Base-by-base conservation (phyloP, 2,329 filamentous ascomycete genomes). In the Westerdykella ornata region DNA sequence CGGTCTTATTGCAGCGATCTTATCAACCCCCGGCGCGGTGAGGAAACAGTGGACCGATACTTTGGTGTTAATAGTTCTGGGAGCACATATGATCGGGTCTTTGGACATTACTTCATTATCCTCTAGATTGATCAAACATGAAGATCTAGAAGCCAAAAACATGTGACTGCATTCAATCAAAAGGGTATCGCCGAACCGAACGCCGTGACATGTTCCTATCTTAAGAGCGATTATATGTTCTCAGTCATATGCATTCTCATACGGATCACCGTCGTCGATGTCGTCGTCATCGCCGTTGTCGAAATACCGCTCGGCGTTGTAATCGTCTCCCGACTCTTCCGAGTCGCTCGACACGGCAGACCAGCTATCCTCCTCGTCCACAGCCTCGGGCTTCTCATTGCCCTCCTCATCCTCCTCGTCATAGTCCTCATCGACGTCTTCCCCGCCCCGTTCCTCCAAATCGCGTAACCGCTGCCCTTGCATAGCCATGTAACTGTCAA, bases 251-350 rank as follows among this genome's bases (percentile, higher is more conserved):
- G 59, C 59, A 37, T 65, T 63, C 36, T 63, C 60, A 41, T 63
- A 60, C 7, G 56, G 57, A 43, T 62, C 60, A 6, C 48, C 60
- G 30, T 63, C 63, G 31, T 68, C 65, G 38, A 61, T 58, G 19
- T 64, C 73, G 40, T 73, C 76, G 31, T 71, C 76, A 22, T 72
- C 74, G 30, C 68, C 66, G 28, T 65, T 76, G 34, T 70, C 75
- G 43, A 73, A 75, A 36, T 68, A 78, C 41, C 74, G 76, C 38
- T 77, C 79, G 5, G 79, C 79, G 41, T 71, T 76, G 66, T 82
- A 82, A 47, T 81, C 73, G 52, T 82, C 79, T 1, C 75, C 79
- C 50, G 81, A 77, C 52, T 82, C 81, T 55, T 81, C 78, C 3
- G 76, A 78, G 41, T 78, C 75, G 11, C 78, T 78, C 34, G 80